Evolutionary conservation across 257 asterid genomes (phyloP), one percentile per base, ranked within the genome.

Genomic region (Ophiorrhiza pumila): DNA sequence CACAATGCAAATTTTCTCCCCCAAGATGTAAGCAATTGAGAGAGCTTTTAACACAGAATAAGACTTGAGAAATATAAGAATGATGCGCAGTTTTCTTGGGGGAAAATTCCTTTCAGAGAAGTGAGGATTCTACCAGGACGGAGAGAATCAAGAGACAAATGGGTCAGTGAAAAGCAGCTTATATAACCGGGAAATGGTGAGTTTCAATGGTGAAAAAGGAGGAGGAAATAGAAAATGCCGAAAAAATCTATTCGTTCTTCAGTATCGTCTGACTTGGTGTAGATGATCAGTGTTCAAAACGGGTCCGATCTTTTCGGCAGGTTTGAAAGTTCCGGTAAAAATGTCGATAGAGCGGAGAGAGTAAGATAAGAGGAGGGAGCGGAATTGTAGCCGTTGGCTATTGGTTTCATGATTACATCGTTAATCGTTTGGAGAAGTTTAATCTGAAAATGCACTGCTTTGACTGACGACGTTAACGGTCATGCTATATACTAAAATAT

Each of bases 341-440:
- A 23, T 53, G 77, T 56, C 52, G 57, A 79, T 7, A 37, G 39
- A 47, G 60, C 5, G 37, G 74, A 63, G 64, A 25, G 49, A 17
- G 32, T 5, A 27, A 41, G 73, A 49, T n/a, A 22, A 63, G 25
- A 58, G 69, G 58, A 64, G 78, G 69, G 87, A 81, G 85, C 88
- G 89, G 83, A 73, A 76, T 83, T 80, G 60, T 87, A 88, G 96
- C 96, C 94, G 94, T 88, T 86, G 78, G 29, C 65, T 71, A 37
- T 37, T 78, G 63, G 64, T 66, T 65, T 41, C n/a, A 12, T 29
- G 41, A 18, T 31, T 59, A 12, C 41, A 12, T 14, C 42, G 15
- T 3, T 13, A 4, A 5, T 25, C 0, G 5, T 57, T 53, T 53
- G 2, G 6, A 14, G 55, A 17, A 11, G 53, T 37, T 37, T 2